Evolutionary conservation across 805 yeast species (phyloP).

Genomic region (Henningerozyma blattae): DNA sequence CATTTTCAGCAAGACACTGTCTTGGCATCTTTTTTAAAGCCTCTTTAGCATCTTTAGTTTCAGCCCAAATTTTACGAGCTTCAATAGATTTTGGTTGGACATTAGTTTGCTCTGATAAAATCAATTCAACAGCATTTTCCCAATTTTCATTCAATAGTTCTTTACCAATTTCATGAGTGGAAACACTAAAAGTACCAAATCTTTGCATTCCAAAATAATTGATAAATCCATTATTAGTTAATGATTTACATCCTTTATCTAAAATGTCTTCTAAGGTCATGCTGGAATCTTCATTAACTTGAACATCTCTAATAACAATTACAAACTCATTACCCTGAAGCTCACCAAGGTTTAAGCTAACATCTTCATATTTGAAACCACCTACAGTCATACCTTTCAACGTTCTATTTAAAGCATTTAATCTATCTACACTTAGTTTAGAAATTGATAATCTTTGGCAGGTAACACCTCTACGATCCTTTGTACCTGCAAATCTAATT

Average conservation of each 20-base stretch:
- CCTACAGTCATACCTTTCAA: conserved; percentile 74
- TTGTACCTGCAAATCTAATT: conserved; percentile 85
- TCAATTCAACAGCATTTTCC: conserved; percentile 66
- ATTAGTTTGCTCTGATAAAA: conserved; percentile 75
- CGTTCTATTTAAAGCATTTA: conserved; percentile 63
- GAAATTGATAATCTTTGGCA: conserved; percentile 69
- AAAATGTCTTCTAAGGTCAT: conserved; percentile 35
- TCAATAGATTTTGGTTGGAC: conserved; percentile 75
- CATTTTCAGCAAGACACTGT: conserved; percentile 73
- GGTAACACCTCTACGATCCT: conserved; percentile 92
- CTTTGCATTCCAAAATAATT: conserved; percentile 98
- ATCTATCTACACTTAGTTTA: conserved; percentile 59
- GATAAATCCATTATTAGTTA: conserved; percentile 65
- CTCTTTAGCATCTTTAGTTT: conserved; percentile 48
- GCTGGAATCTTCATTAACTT: conserved; percentile 22
- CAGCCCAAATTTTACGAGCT: conserved; percentile 74
- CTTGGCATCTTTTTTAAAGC: conserved; percentile 77
- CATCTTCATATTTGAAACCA: conserved; percentile 55
- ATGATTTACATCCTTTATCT: conserved; percentile 39
- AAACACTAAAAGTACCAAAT: conserved; percentile 88
- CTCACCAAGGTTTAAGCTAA: conserved; percentile 64
- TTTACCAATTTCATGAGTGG: conserved; percentile 81
- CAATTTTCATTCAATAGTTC: conserved; percentile 61
- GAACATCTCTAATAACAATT: conserved; percentile 71
- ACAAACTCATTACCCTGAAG: conserved; percentile 80